Percentiles rank a stretch among this genome's conserved stretches.
These are phyloP conservation scores for Colletotrichum sublineola DNA, from an alignment of 2,329 filamentous ascomycete species.

Conservation along the genomic window DNA sequence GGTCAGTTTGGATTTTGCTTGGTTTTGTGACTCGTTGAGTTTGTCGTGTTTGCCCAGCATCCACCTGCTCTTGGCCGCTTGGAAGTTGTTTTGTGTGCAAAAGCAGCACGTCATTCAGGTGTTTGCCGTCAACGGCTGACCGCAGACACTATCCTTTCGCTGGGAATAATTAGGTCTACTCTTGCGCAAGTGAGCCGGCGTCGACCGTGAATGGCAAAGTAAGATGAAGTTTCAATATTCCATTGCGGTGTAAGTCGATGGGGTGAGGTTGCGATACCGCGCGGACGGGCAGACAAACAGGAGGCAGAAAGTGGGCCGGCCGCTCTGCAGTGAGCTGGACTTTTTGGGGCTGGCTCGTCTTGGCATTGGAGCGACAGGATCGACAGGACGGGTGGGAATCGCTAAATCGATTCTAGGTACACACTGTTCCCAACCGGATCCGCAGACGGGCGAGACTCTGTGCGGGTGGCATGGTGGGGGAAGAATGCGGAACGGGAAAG, in stretches of 20 bases:
- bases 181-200: background rate
- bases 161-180: background rate
- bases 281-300: background rate
- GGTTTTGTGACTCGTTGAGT: background rate
- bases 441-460: slow-evolving; percentile 8
- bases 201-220: background rate
- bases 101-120: background rate
- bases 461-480: background rate
- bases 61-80: background rate
- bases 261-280: background rate
- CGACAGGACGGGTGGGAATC: slow-evolving; percentile 11
- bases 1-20: background rate
- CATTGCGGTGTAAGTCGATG: background rate
- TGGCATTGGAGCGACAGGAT: slow-evolving; percentile 31
- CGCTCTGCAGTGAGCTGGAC: background rate
- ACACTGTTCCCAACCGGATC: too few species aligned
- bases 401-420: background rate
- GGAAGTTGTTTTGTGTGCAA: too few species aligned
- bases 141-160: background rate
- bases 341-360: slow-evolving; percentile 10
- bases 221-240: background rate
- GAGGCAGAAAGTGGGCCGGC: slow-evolving; percentile 18
- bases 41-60: background rate
- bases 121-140: background rate
- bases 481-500: background rate